Percentiles rank a stretch among this genome's conserved stretches.
phyloP scores from a whole-genome alignment of 352 stramenopile species.

The Pythium brachiatum region DNA sequence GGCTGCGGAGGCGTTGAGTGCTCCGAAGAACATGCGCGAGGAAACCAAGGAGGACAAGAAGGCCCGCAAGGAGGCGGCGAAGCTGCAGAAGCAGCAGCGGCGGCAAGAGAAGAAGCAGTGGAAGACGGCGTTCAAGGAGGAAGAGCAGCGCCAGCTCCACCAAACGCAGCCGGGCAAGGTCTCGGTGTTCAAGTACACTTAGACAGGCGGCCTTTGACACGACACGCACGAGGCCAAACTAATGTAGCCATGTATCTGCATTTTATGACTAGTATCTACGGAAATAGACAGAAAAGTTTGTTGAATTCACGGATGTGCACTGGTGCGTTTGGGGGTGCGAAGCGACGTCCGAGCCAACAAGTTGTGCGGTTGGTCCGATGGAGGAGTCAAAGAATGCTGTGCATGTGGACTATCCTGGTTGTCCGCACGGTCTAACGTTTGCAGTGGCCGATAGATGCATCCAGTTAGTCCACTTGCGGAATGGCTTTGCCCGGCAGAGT shows the following conservation, averaged over 20 bases:
- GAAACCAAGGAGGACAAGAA: constrained; percentile 94
- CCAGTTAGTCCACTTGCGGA: constrained; percentile 15
- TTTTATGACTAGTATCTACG: constrained; percentile 7
- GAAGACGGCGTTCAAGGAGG: constrained; percentile 91
- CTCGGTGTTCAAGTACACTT: constrained; percentile 74
- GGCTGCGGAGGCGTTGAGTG: neutral
- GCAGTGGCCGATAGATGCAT: constrained; percentile 7
- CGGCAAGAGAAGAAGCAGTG: constrained; percentile 95
- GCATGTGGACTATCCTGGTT: constrained; percentile 18
- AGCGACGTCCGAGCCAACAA: neutral
- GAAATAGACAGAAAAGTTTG: neutral
- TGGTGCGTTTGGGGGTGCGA: neutral
- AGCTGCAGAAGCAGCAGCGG: constrained; percentile 88
- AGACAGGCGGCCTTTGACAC: constrained; percentile 2
- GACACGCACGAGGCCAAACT: neutral
- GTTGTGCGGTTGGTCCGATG: too few species aligned
- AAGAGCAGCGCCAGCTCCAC: constrained; percentile 78
- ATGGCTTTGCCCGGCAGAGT: constrained; percentile 8
- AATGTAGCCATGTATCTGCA: constrained; percentile 3
- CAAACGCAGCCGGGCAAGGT: constrained; percentile 62
- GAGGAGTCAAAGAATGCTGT: neutral
- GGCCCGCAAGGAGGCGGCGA: constrained; percentile 89
- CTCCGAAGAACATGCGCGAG: constrained; percentile 47
- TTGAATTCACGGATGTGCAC: neutral
- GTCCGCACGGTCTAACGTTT: constrained; percentile 17